Evolutionary conservation across 163 green algal genomes (phyloP).

Genomic region (Picocystis sp.): DNA sequence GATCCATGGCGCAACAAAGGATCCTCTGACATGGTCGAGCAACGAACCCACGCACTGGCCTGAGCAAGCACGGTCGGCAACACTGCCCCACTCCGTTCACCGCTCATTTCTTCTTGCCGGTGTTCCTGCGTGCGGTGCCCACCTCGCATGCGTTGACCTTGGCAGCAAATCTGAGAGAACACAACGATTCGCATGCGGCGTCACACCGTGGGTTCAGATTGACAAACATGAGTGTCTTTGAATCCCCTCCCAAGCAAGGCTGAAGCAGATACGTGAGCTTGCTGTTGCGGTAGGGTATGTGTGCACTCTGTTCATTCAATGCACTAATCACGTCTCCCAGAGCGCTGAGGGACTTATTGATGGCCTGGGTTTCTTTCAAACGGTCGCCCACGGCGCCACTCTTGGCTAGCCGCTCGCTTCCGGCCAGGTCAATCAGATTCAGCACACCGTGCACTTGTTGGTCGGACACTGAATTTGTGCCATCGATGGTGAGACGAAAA

Average conservation of each 20-base stretch:
- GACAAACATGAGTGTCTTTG: conserved; percentile 80
- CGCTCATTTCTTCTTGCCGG: not conserved
- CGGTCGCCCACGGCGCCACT: conserved; percentile 54
- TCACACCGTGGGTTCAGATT: conserved; percentile 64
- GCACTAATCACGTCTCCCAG: conserved; percentile 77
- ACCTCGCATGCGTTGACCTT: conserved; percentile 82
- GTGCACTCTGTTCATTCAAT: conserved; percentile 54
- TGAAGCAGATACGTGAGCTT: conserved; percentile 85
- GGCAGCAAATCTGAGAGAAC: conserved; percentile 80
- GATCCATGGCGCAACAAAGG: too few relatives aligned
- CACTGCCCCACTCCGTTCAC: too few relatives aligned
- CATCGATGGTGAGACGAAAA: conserved; percentile 80
- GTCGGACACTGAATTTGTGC: conserved; percentile 42
- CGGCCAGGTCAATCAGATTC: conserved; percentile 84
- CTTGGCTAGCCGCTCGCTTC: conserved; percentile 72
- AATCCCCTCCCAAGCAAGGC: conserved; percentile 45
- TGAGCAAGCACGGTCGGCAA: too few relatives aligned
- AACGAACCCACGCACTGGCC: too few relatives aligned
- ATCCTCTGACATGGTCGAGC: too few relatives aligned
- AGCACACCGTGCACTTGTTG: conserved; percentile 39
- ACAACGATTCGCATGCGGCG: conserved; percentile 62
- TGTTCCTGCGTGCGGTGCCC: conserved; percentile 20
- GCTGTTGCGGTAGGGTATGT: conserved; percentile 91
- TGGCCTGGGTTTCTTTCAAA: conserved; percentile 75
- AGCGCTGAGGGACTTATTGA: conserved; percentile 81